Evolutionary conservation across 2,329 filamentous ascomycete genomes (phyloP), one percentile per base, ranked within the genome.

Genomic region (Magnaporthiopsis incrustans): DNA sequence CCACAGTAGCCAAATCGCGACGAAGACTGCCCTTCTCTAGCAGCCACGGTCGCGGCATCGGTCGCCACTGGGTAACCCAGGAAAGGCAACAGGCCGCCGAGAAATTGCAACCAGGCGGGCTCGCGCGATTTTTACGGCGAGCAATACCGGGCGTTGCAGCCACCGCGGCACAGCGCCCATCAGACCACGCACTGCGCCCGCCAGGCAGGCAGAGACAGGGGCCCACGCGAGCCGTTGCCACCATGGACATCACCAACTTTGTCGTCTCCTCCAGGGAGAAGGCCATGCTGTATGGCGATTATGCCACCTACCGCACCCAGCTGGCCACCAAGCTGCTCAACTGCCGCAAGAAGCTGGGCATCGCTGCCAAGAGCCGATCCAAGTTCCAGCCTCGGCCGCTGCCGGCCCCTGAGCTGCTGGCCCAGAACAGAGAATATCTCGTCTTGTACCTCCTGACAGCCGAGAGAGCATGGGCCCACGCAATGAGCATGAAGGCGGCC

Each of bases 401-500:
- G 22, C 79, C 96, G 66, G 92, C 90, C 3, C 82, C 91, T 33
- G 86, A 90, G 69, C 86, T 96, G 72, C 83, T 98, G 70, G 84
- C 82, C 50, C 81, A 83, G 67, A 91, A 92, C 76, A 81, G 86
- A 75, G 90, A 91, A 90, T 97, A 88, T 77, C 85, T 88, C 61
- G 83, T 89, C 69, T 81, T 97, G n/a, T 81, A 94, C 38, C 82
- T 99, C 64, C 86, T 97, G 71, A 90, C 87, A 56, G 88, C 93
- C 66, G 95, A 99, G 79, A 86, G 95, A 68, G 91, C 93, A 62
- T 98, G 92, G 91, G 94, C 95, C 53, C 89, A 97, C 75, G 94
- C 93, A 65, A 96, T 98, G 92, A 87, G 90, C 73, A 92, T 97
- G 83, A 97, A 96, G 77, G 85, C 91, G 4, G 81, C 86, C 26